These are phyloP conservation scores for Sordariomycetes sp. DNA, from an alignment of 2,329 filamentous ascomycete species.

Conservation along the genomic window DNA sequence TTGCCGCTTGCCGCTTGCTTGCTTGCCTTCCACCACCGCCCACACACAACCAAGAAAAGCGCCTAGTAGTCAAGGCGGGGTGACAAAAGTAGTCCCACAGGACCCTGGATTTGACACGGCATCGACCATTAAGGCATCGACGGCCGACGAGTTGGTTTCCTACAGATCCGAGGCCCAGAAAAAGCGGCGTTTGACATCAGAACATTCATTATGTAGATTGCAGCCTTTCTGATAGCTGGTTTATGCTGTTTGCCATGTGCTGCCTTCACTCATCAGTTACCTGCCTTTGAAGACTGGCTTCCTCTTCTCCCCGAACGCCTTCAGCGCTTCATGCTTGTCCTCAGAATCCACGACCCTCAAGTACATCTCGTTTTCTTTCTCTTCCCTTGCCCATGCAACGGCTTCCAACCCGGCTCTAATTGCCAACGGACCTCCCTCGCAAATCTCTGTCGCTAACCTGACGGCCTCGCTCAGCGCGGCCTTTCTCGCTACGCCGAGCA, in stretches of 20 bases:
- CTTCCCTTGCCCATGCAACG: slow-evolving; percentile 62
- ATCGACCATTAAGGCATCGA: too few species aligned
- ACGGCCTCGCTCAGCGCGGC: slow-evolving; percentile 69
- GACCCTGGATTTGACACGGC: too few species aligned
- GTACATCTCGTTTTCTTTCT: slow-evolving; percentile 82
- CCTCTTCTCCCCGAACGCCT: slow-evolving; percentile 65
- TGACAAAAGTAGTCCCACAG: too few species aligned
- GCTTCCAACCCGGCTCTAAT: slow-evolving; percentile 72
- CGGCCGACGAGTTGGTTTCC: too few species aligned
- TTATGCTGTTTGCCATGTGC: not conserved
- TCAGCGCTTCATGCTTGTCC: slow-evolving; percentile 80
- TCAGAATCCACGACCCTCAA: slow-evolving; percentile 72
- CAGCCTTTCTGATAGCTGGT: too few species aligned
- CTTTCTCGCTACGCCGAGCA: slow-evolving; percentile 52
- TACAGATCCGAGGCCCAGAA: too few species aligned
- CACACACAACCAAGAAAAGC: too few species aligned
- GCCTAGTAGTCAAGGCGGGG: too few species aligned
- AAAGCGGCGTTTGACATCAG: too few species aligned
- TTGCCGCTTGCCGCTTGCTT: too few species aligned
- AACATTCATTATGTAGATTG: too few species aligned
- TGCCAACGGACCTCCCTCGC: slow-evolving; percentile 80
- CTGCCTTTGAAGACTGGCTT: slow-evolving; percentile 49
- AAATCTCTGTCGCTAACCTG: slow-evolving; percentile 73
- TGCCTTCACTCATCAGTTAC: slow-evolving; percentile 18
- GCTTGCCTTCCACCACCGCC: too few species aligned